phyloP scores from a whole-genome alignment of 108 stramenopile genomes.

The Cylindrotheca closterium region DNA sequence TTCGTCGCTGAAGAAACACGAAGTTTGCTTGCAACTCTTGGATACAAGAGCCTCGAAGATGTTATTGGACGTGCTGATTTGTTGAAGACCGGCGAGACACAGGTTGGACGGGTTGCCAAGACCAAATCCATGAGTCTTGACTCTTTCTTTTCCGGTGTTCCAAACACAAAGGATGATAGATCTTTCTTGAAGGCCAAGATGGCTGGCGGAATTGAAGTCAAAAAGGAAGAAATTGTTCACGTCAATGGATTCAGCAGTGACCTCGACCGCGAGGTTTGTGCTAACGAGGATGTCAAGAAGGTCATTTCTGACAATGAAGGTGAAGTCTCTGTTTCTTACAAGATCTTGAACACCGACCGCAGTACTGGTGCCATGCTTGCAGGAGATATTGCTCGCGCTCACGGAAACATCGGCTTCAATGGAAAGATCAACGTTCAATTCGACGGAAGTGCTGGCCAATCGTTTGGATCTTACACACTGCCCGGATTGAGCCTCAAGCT shows the following conservation, averaged over 20 bases:
- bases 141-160: constrained; percentile 76
- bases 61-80: constrained; percentile 92
- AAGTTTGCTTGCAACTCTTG: constrained; percentile 83
- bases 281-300: constrained; percentile 59
- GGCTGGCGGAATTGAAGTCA: constrained; percentile 50
- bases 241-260: constrained; percentile 82
- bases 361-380: constrained; percentile 87
- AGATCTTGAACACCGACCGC: constrained; percentile 86
- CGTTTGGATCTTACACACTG: constrained; percentile 89
- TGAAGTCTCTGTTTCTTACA: constrained; percentile 50
- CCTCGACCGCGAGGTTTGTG: constrained; percentile 76
- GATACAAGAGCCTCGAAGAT: constrained; percentile 91
- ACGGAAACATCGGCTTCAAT: constrained; percentile 87
- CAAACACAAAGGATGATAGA: constrained; percentile 57
- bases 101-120: constrained; percentile 70
- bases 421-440: constrained; percentile 87
- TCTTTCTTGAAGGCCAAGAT: constrained; percentile 74
- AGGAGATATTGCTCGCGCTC: constrained; percentile 89
- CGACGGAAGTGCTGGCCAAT: constrained; percentile 93
- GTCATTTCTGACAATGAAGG: constrained; percentile 79
- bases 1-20: constrained; percentile 94
- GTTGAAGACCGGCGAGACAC: constrained; percentile 64
- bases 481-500: constrained; percentile 87
- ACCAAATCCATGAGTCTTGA: constrained; percentile 64
- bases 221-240: constrained; percentile 76